A percentile compares a stretch with the other conserved stretches of the same genome.
Evolutionary conservation across 2,329 filamentous ascomycete genomes (phyloP).

Genomic region (Boeremia exigua): DNA sequence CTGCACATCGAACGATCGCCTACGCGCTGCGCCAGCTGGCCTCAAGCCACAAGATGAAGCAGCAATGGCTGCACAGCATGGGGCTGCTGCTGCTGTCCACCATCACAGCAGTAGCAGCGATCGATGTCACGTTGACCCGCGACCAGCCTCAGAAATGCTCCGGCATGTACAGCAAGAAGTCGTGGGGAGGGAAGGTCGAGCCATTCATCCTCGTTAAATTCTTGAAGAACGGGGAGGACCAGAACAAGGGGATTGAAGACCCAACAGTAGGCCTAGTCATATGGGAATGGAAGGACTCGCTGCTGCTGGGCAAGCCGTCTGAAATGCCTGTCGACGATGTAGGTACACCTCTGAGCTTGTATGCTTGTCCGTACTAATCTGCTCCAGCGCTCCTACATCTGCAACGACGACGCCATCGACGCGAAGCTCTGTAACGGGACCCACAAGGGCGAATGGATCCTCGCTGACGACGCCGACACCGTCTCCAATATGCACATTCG

Average conservation of each 20-base stretch:
- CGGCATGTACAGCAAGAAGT: conserved; percentile 91
- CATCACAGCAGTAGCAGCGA: conserved; percentile 42
- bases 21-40: conserved; percentile 38
- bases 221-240: conserved; percentile 56
- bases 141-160: conserved; percentile 82
- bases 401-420: conserved; percentile 73
- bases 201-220: conserved; percentile 91
- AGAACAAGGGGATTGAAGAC: conserved; percentile 66
- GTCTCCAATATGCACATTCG: conserved; percentile 74
- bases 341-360: conserved; percentile 10
- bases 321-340: conserved; percentile 39
- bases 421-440: conserved; percentile 74
- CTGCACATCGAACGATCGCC: conserved; percentile 1
- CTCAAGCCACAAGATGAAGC: conserved; percentile 31
- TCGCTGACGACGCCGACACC: conserved; percentile 76
- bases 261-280: conserved; percentile 83
- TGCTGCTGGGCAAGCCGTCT: conserved; percentile 72
- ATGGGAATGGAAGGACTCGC: conserved; percentile 91
- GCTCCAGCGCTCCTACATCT: conserved; percentile 71
- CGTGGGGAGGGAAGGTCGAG: conserved; percentile 87
- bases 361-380: conserved; percentile 26
- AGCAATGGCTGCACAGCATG: conserved; percentile 38
- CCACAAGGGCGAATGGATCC: conserved; percentile 84
- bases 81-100: conserved; percentile 43
- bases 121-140: conserved; percentile 46